phyloP scores from a whole-genome alignment of 352 stramenopile genomes.

The Phytophthora kernoviae region DNA sequence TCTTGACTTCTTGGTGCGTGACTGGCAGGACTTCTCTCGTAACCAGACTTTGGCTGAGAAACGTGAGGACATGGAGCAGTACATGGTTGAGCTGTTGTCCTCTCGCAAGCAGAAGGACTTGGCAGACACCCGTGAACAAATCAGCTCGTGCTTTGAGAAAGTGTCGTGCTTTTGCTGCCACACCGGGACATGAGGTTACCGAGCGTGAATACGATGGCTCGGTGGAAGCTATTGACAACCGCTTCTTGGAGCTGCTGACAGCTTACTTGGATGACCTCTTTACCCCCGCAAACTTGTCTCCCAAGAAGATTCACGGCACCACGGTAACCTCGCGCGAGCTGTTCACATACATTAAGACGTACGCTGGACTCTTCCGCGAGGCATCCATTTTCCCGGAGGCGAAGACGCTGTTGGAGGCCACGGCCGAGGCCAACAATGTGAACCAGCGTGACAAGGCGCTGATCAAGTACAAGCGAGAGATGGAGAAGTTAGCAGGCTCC shows the following conservation, averaged over 20 bases:
- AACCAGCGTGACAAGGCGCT: conserved; percentile 91
- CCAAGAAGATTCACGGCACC: conserved; percentile 96
- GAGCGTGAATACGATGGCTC: conserved; percentile 97
- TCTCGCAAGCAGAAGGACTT: conserved; percentile 94
- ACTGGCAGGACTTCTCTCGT: conserved; percentile 98
- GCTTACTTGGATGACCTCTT: conserved; percentile 97
- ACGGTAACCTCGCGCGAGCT: conserved; percentile 94
- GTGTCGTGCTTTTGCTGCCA: conserved; percentile 95
- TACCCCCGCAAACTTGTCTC: conserved; percentile 73
- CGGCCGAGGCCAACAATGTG: conserved; percentile 97
- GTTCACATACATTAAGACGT: conserved; percentile 96
- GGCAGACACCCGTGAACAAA: conserved; percentile 95
- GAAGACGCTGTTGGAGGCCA: conserved; percentile 97
- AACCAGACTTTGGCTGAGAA: conserved; percentile 90
- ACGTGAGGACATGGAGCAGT: conserved; percentile 93
- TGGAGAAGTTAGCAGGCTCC: conserved; percentile 90
- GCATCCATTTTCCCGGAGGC: conserved; percentile 97
- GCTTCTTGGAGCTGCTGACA: conserved; percentile 95
- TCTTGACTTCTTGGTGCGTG: conserved; percentile 98
- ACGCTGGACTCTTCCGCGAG: conserved; percentile 96
- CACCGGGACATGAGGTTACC: conserved; percentile 96
- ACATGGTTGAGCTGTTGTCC: conserved; percentile 93
- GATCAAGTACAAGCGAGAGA: conserved; percentile 93
- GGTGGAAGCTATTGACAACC: conserved; percentile 93
- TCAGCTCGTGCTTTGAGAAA: conserved; percentile 96